Evolutionary conservation across 352 stramenopile genomes (phyloP).

Genomic region (Stramenopiles sp.): DNA sequence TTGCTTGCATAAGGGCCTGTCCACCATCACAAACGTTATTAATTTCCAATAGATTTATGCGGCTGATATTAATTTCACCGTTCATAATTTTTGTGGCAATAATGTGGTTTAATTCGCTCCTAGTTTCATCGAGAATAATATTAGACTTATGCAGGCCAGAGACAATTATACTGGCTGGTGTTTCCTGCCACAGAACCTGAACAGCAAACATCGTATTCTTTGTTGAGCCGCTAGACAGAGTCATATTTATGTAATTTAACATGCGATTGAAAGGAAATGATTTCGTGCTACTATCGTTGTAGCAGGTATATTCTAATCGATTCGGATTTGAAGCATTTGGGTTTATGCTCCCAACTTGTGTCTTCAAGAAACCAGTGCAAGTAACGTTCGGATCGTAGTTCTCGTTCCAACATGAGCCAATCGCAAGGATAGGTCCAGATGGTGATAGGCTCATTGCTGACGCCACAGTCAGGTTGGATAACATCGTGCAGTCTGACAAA

Average conservation of each 20-base stretch:
- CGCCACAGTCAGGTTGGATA: neutral
- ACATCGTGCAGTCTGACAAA: neutral
- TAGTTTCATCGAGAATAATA: neutral
- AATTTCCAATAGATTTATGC: conserved; percentile 6
- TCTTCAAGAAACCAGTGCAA: neutral
- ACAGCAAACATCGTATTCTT: neutral
- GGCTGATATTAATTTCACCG: neutral
- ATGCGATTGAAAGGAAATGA: conserved; percentile 7
- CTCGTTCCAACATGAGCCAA: neutral
- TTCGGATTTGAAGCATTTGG: neutral
- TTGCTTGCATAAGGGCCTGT: neutral
- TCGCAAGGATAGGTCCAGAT: neutral
- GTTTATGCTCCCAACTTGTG: neutral
- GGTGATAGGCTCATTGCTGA: neutral
- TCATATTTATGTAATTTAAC: neutral
- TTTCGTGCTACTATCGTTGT: neutral
- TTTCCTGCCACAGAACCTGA: neutral
- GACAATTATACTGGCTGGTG: neutral
- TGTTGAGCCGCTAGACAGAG: neutral
- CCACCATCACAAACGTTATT: conserved; percentile 9
- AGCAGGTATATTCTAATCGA: neutral
- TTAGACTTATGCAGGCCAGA: neutral
- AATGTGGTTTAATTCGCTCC: neutral
- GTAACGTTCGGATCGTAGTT: neutral
- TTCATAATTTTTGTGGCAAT: neutral